These are phyloP conservation scores for Calophaca sinica DNA, from an alignment of 306 rosid species.

Conservation along the genomic window DNA sequence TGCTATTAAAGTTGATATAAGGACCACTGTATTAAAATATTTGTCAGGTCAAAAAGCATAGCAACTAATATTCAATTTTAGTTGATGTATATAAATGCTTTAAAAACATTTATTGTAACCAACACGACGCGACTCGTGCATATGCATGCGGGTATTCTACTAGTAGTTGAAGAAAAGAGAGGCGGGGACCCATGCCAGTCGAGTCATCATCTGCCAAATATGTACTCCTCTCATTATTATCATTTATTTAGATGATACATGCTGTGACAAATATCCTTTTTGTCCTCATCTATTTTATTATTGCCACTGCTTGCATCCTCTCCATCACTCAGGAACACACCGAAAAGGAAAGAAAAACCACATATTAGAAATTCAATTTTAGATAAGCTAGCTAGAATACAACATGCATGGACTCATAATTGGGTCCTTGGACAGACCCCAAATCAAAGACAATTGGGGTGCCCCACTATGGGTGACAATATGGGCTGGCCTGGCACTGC, in stretches of 20 bases:
- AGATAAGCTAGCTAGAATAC: slow-evolving; percentile 48
- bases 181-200: slow-evolving; percentile 47
- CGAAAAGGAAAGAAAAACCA: slow-evolving; percentile 10
- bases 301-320: slow-evolving; percentile 46
- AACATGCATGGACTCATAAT: slow-evolving; percentile 30
- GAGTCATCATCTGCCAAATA: slow-evolving; percentile 52
- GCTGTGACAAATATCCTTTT: slow-evolving; percentile 60
- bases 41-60: no score
- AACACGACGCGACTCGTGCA: no score
- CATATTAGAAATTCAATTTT: slow-evolving; percentile 14
- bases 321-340: slow-evolving; percentile 43
- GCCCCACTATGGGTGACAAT: slow-evolving; percentile 37
- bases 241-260: slow-evolving; percentile 53
- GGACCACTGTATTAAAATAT: no score
- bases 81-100: no score
- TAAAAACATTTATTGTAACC: no score
- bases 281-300: slow-evolving; percentile 63
- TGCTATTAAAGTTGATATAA: no score
- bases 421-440: slow-evolving; percentile 43
- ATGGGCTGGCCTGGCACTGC: no score
- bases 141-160: no score
- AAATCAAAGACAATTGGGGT: slow-evolving; percentile 40
- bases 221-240: slow-evolving; percentile 52
- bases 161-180: slow-evolving; percentile 43
- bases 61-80: no score